Percentiles rank a stretch among this genome's conserved stretches.
Conservation (phyloP, 2,329 filamentous ascomycete species). For the Emmonsia crescens region DNA sequence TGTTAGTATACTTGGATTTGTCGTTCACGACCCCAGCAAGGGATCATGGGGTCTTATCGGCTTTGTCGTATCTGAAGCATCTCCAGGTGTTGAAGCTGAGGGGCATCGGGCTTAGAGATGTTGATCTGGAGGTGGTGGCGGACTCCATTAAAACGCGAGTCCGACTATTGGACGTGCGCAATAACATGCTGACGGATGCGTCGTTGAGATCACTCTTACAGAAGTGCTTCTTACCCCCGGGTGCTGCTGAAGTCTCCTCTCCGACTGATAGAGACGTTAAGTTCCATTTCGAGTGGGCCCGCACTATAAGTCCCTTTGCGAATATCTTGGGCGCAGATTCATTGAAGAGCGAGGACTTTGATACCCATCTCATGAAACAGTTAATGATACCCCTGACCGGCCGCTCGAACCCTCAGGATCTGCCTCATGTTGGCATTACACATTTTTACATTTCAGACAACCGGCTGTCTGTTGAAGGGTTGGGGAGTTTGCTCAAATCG, state of each 20-base stretch:
- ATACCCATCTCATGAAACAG: constrained; percentile 40
- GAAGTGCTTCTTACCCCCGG: constrained; percentile 35
- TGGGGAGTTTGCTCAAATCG: constrained; percentile 43
- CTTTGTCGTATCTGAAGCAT: constrained; percentile 37
- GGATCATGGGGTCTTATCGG: constrained; percentile 38
- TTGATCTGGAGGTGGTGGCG: constrained; percentile 42
- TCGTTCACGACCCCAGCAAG: constrained; percentile 43
- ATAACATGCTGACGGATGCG: constrained; percentile 48
- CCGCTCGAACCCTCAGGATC: constrained; percentile 45
- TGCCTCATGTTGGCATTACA: constrained; percentile 45
- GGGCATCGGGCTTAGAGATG: constrained; percentile 43
- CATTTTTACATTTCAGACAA: constrained; percentile 51
- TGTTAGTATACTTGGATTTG: constrained; percentile 48
- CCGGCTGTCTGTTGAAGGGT: constrained; percentile 44
- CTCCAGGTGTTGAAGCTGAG: constrained; percentile 48
- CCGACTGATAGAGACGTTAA: constrained; percentile 16
- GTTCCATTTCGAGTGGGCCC: constrained; percentile 11
- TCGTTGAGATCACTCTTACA: constrained; percentile 43
- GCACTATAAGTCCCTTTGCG: constrained; percentile 19
- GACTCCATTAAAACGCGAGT: constrained; percentile 42
- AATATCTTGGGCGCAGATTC: constrained; percentile 29
- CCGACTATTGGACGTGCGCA: constrained; percentile 45
- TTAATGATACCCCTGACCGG: constrained; percentile 42
- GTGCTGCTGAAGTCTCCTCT: background rate
- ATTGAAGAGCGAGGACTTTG: constrained; percentile 39